Evolutionary conservation across 345 rosid species (phyloP), one percentile per base, ranked within the genome.

Genomic region (Heritiera littoralis): DNA sequence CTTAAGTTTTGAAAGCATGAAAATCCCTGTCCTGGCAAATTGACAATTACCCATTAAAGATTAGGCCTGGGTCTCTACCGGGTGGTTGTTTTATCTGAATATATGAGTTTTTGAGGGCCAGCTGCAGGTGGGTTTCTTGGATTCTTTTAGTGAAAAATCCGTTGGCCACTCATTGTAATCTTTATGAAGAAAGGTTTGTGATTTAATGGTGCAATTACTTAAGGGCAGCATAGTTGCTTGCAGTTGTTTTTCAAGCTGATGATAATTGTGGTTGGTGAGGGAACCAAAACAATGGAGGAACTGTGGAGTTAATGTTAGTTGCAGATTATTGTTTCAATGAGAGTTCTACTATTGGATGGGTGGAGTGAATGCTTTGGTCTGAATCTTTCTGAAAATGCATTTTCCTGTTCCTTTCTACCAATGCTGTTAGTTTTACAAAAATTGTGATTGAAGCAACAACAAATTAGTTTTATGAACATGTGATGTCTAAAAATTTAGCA

Each of bases 221-320:
- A 6, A 43, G 63, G 49, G 60, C 18, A 65, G 2, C 30, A 64
- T 5, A 18, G 28, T 71, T 66, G 38, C 17, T 49, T 82, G 41
- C 15, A 11, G 63, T 38, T 70, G 77, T 76, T 71, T 23, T 43
- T 43, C 35, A 61, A 63, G 74, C 55, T 65, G 72, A 12, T 72
- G 45, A 32, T 79, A 43, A 84, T 82, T 86, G 82, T 60, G 72
- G 80, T 12, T 78, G 81, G 66, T 58, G 58, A 43, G 66, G 76
- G 63, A 77, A 49, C 48, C 55, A 17, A 11, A 32, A 51, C 45
- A 80, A 59, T 41, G 3, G 76, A 83, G 56, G 81, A 7, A 46
- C 73, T 54, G 28, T 12, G 18, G 77, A 60, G 18, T 73, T 72
- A 58, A 63, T 79, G 80, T 74, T 75, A 66, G 74, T 75, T 66